Evolutionary conservation across 306 rosid genomes (phyloP).

Genomic region (Dalbergia oliveri): DNA sequence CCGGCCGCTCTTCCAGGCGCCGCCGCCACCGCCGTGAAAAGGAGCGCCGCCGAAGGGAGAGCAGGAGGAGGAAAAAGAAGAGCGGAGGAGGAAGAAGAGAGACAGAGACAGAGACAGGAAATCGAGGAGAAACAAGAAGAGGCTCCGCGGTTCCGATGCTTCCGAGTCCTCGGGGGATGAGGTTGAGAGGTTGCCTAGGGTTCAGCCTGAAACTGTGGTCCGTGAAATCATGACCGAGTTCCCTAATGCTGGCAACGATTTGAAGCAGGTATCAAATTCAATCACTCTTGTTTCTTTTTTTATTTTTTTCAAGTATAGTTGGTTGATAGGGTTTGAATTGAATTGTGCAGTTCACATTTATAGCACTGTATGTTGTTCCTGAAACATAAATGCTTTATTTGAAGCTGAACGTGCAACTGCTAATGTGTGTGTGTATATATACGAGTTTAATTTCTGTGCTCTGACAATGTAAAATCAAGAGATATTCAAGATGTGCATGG

Average conservation of each 20-base stretch:
- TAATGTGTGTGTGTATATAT: no score
- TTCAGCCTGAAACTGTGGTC: constrained; percentile 60
- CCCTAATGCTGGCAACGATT: constrained; percentile 76
- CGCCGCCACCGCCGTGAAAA: constrained; percentile 58
- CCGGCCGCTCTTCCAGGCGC: constrained; percentile 63
- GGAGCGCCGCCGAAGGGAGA: constrained; percentile 58
- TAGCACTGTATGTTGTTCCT: not conserved
- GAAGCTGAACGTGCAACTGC: not conserved
- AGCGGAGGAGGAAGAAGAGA: constrained; percentile 54
- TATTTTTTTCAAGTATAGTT: not conserved
- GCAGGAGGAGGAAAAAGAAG: constrained; percentile 55
- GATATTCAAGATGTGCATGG: no score
- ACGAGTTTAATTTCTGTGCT: no score
- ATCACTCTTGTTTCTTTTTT: not conserved
- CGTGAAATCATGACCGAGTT: constrained; percentile 68
- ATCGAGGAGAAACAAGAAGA: constrained; percentile 57
- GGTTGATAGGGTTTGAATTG: not conserved
- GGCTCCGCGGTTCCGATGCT: constrained; percentile 49
- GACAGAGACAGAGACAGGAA: constrained; percentile 57
- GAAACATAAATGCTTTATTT: not conserved
- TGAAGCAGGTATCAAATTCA: constrained; percentile 64
- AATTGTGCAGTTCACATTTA: constrained; percentile 8
- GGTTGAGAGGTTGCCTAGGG: constrained; percentile 39
- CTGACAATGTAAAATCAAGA: no score
- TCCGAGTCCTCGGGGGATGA: constrained; percentile 51